A percentile compares a stretch with the other conserved stretches of the same genome.
Conservation (phyloP, 2,329 filamentous ascomycete species). For the Clonostachys rhizophaga region DNA sequence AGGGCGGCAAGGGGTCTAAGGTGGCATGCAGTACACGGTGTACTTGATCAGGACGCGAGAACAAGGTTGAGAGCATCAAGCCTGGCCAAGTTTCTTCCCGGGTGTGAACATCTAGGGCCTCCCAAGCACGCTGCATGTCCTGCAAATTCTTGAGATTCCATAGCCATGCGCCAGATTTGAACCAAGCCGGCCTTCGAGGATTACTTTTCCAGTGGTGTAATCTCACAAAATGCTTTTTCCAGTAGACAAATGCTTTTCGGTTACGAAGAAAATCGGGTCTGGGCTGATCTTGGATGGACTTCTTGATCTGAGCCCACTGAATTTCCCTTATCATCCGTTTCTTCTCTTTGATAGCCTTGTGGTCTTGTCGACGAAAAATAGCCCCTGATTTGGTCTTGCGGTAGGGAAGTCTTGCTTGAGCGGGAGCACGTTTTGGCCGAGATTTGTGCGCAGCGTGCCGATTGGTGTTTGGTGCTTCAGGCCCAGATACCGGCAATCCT, state of each 20-base stretch:
- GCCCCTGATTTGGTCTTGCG: too few species aligned
- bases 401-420: too few species aligned
- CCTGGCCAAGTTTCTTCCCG: conserved; percentile 20
- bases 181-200: conserved; percentile 9
- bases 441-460: too few species aligned
- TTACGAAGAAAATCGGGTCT: conserved; percentile 11
- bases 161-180: conserved; percentile 17
- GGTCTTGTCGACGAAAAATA: too few species aligned
- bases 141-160: conserved; percentile 17
- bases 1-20: conserved; percentile 23
- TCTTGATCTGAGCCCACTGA: conserved; percentile 24
- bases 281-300: conserved; percentile 10
- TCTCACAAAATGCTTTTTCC: neutral
- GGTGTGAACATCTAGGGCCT: conserved; percentile 12
- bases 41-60: conserved; percentile 20
- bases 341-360: neutral
- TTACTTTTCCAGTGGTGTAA: neutral
- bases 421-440: too few species aligned
- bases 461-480: too few species aligned
- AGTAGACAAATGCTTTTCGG: conserved; percentile 5
- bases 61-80: conserved; percentile 27
- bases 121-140: conserved; percentile 26
- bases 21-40: conserved; percentile 28
- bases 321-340: conserved; percentile 4
- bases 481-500: too few species aligned